Evolutionary conservation across 1,284 basidiomycete genomes (phyloP).

Genomic region (Ustilago tritici): DNA sequence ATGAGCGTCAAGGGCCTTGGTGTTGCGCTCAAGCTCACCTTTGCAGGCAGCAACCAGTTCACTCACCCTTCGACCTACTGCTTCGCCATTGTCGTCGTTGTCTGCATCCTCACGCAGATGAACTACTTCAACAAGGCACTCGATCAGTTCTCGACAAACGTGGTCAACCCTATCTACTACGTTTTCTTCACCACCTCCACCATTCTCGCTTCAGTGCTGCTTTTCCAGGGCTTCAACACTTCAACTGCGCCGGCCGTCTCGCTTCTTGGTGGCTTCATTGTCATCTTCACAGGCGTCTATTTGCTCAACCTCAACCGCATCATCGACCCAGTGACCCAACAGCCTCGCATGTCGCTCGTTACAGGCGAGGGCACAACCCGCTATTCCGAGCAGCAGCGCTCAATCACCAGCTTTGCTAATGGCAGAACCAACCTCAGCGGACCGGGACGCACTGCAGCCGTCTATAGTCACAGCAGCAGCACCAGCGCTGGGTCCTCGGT

Average conservation of each 20-base stretch:
- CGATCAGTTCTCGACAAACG: conserved; percentile 96
- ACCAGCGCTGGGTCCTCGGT: conserved; percentile 51
- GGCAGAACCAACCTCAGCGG: conserved; percentile 36
- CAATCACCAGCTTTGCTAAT: conserved; percentile 46
- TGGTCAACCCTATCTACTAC: conserved; percentile 98
- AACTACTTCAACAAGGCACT: conserved; percentile 99
- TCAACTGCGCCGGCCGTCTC: conserved; percentile 74
- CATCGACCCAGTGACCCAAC: conserved; percentile 60
- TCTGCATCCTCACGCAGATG: conserved; percentile 95
- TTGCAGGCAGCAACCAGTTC: conserved; percentile 95
- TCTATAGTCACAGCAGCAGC: conserved; percentile 40
- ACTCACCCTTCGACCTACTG: conserved; percentile 93
- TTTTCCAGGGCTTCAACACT: conserved; percentile 97
- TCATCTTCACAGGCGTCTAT: conserved; percentile 69
- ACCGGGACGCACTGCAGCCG: conserved; percentile 32
- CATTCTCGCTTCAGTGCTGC: conserved; percentile 91
- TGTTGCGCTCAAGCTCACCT: conserved; percentile 92
- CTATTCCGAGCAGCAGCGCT: conserved; percentile 51
- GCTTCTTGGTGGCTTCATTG: conserved; percentile 66
- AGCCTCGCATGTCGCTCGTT: conserved; percentile 63
- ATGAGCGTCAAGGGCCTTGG: conserved; percentile 98
- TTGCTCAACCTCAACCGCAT: conserved; percentile 67
- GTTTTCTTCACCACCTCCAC: conserved; percentile 98
- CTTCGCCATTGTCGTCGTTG: conserved; percentile 84
- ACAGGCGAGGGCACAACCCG: conserved; percentile 63